Conservation (phyloP, 345 rosid species). For the Eucalyptus viminalis region DNA sequence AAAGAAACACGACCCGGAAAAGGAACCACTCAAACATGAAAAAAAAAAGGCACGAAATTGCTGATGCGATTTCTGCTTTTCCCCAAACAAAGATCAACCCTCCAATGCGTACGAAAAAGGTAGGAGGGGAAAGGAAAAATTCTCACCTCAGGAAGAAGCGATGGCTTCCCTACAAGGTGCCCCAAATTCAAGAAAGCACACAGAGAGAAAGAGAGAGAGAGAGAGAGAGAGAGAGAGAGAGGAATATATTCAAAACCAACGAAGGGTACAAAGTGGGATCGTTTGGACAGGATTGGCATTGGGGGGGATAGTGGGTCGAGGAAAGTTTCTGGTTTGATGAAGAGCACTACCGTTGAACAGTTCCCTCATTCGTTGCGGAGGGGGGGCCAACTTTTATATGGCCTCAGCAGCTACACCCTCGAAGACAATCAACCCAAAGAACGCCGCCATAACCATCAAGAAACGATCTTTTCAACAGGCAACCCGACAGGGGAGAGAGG, state of each 20-base stretch:
- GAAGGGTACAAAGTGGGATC: not conserved
- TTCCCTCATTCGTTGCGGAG: not conserved
- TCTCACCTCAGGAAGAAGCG: not conserved
- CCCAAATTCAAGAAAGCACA: not conserved
- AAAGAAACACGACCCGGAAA: not conserved
- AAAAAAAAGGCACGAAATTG: not conserved
- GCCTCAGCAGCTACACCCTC: not conserved
- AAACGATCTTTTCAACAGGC: not conserved
- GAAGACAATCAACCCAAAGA: not conserved
- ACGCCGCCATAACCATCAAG: not conserved
- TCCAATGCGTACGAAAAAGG: not conserved
- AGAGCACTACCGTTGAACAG: not conserved
- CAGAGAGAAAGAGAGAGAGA: not conserved
- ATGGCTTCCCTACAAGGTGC: not conserved
- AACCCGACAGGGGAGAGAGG: not conserved
- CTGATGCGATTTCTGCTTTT: not conserved
- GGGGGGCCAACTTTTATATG: not conserved
- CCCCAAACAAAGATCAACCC: not conserved
- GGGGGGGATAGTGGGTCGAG: not conserved
- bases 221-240: not conserved
- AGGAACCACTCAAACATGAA: not conserved
- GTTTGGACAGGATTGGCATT: not conserved
- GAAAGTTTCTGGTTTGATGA: not conserved
- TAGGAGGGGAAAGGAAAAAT: not conserved
- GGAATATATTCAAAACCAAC: not conserved